Percentiles rank a stretch among this genome's conserved stretches.
phyloP scores from a whole-genome alignment of 495 filamentous ascomycete genomes.

The Poronia punctata region DNA sequence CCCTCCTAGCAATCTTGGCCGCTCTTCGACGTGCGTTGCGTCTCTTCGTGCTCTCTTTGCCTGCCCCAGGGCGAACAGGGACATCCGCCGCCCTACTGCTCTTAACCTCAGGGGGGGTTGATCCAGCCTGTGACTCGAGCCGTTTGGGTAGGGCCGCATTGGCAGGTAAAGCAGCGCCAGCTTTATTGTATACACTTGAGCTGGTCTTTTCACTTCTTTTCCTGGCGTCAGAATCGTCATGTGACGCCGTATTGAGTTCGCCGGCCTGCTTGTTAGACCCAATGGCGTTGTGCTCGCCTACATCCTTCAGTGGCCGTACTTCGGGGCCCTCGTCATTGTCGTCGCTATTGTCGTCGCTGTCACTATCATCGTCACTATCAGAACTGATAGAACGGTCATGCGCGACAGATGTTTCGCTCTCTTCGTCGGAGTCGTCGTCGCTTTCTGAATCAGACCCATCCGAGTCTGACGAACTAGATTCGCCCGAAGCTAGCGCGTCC shows the following conservation, averaged over 20 bases:
- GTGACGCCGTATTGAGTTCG: too few relatives aligned
- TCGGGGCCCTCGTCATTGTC: slow-evolving; percentile 22
- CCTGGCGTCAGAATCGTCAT: too few relatives aligned
- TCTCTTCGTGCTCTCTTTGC: slow-evolving; percentile 30
- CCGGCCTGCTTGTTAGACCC: too few relatives aligned
- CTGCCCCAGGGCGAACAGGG: slow-evolving; percentile 26
- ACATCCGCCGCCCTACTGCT: background rate
- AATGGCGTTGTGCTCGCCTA: too few relatives aligned
- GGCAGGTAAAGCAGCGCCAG: too few relatives aligned
- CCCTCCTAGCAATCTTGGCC: slow-evolving; percentile 18
- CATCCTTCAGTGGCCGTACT: slow-evolving; percentile 1
- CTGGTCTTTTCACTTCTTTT: too few relatives aligned
- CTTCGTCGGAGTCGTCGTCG: slow-evolving; percentile 5
- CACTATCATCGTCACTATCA: slow-evolving; percentile 10
- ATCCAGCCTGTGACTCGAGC: background rate
- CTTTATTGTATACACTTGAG: too few relatives aligned
- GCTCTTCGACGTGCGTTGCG: slow-evolving; percentile 37
- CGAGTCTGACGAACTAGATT: slow-evolving; percentile 10
- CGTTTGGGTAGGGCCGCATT: too few relatives aligned
- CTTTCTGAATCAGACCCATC: slow-evolving; percentile 21
- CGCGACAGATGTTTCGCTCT: background rate
- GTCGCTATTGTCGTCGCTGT: slow-evolving; percentile 10
- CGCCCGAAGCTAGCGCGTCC: slow-evolving; percentile 3
- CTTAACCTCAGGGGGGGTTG: background rate
- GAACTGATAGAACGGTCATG: slow-evolving; percentile 6